Base-by-base conservation (phyloP, 2,329 filamentous ascomycete genomes). In the Mycosphaerelloides madeirae region DNA sequence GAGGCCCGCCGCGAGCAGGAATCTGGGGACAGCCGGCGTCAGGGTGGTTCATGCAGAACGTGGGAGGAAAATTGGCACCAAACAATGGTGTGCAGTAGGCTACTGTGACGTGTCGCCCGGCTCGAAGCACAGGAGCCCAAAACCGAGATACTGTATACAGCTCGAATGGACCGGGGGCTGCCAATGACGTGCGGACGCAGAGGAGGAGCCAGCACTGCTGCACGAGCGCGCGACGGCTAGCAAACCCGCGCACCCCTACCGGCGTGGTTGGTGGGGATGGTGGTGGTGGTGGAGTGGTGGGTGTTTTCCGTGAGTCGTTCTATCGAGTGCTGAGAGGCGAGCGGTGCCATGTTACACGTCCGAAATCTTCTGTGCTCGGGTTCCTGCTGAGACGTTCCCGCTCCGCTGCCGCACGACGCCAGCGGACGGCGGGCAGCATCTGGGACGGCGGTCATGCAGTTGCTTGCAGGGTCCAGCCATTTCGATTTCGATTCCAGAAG, bases 301-400 rank as follows among this genome's bases (percentile, higher is more conserved):
- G n/a, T n/a, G n/a, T n/a, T n/a, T n/a, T n/a, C n/a, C n/a, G n/a
- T n/a, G n/a, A n/a, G n/a, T n/a, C n/a, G n/a, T n/a, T n/a, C n/a
- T n/a, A n/a, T n/a, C 22, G 22, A 25, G 22, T 25, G 22, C n/a
- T n/a, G n/a, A n/a, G n/a, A n/a, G 22, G 22, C 22, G 9, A 25
- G 22, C 22, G 22, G 22, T 5, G 22, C 22, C 22, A 25, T 25
- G 31, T 45, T 31, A 38, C 35, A 43, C 35, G 42, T 41, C 33
- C 41, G 28, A 41, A 39, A 29, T n/a, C 15, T n/a, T n/a, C n/a
- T 16, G 34, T 14, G 41, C 45, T 44, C 54, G 54, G 54, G 52
- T 55, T 55, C 54, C 54, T 56, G 48, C 52, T 32, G 44, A 41
- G 49, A 54, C 47, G 51, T 39, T 47, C 53, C 48, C 48, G 40